These are phyloP conservation scores for Oenanthe sinensis DNA, from an alignment of 129 eudicot genomes.

Conservation along the genomic window DNA sequence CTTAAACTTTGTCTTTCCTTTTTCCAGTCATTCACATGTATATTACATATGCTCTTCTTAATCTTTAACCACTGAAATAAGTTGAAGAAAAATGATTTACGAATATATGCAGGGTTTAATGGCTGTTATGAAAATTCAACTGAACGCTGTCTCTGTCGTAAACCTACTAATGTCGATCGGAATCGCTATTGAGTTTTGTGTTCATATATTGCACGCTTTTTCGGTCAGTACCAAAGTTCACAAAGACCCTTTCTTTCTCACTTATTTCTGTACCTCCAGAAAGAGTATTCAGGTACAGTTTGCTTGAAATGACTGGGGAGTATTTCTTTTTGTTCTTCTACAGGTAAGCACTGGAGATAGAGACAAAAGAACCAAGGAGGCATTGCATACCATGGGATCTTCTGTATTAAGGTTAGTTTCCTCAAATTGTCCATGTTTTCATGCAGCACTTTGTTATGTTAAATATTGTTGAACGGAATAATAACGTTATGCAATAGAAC, in stretches of 20 bases:
- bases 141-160: slow-evolving; percentile 67
- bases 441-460: not conserved
- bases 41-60: not conserved
- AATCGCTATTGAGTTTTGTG: slow-evolving; percentile 67
- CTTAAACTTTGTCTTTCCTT: not conserved
- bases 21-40: not conserved
- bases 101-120: slow-evolving; percentile 47
- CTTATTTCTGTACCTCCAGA: not conserved
- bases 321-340: not conserved
- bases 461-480: not conserved
- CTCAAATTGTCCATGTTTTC: not conserved
- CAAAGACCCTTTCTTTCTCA: not conserved
- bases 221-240: slow-evolving; percentile 32
- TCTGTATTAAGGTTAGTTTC: slow-evolving; percentile 52
- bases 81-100: not conserved
- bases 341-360: slow-evolving; percentile 49
- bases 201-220: slow-evolving; percentile 67
- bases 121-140: slow-evolving; percentile 56
- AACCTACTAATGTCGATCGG: slow-evolving; percentile 70
- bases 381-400: slow-evolving; percentile 66
- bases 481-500: not conserved
- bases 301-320: not conserved
- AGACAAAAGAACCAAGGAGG: slow-evolving; percentile 46
- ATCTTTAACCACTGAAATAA: not conserved
- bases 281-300: not conserved